Conservation (phyloP, 345 rosid genomes). For the Adansonia digitata region DNA sequence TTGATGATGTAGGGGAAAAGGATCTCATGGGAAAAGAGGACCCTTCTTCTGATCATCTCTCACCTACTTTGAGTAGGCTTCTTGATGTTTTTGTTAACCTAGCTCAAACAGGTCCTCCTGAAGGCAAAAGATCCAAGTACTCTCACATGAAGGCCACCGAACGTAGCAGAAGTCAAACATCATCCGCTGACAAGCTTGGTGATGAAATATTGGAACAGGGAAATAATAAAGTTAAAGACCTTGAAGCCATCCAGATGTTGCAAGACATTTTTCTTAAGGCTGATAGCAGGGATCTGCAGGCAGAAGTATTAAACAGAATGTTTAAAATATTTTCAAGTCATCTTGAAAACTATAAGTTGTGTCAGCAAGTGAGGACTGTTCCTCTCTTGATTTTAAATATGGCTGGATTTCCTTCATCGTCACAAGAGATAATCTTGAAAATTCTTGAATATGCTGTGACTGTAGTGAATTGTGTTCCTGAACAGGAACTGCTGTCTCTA, state of each 20-base stretch:
- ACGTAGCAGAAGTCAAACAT: slow-evolving; percentile 48
- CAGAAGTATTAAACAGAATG: slow-evolving; percentile 94
- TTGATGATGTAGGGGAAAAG: slow-evolving; percentile 24
- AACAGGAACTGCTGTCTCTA: slow-evolving; percentile 94
- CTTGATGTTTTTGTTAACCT: slow-evolving; percentile 92
- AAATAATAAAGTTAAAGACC: slow-evolving; percentile 84
- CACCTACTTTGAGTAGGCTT: slow-evolving; percentile 85
- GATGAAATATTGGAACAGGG: slow-evolving; percentile 84
- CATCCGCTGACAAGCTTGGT: slow-evolving; percentile 54
- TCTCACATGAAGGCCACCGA: slow-evolving; percentile 48
- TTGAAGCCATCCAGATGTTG: slow-evolving; percentile 97
- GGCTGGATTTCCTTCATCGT: slow-evolving; percentile 84
- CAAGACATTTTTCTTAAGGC: slow-evolving; percentile 97
- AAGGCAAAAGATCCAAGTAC: slow-evolving; percentile 51
- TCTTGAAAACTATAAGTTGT: slow-evolving; percentile 83
- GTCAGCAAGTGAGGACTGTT: slow-evolving; percentile 89
- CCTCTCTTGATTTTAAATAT: slow-evolving; percentile 93
- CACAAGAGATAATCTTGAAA: slow-evolving; percentile 93
- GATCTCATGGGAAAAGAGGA: slow-evolving; percentile 37
- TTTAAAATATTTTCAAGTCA: slow-evolving; percentile 98
- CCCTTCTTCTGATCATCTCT: slow-evolving; percentile 42
- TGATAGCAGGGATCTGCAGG: slow-evolving; percentile 72
- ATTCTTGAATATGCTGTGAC: slow-evolving; percentile 99
- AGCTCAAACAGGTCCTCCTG: slow-evolving; percentile 84
- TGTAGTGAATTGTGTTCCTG: slow-evolving; percentile 96